These are phyloP conservation scores for Russula earlei DNA, from an alignment of 768 basidiomycete genomes.

Conservation along the genomic window DNA sequence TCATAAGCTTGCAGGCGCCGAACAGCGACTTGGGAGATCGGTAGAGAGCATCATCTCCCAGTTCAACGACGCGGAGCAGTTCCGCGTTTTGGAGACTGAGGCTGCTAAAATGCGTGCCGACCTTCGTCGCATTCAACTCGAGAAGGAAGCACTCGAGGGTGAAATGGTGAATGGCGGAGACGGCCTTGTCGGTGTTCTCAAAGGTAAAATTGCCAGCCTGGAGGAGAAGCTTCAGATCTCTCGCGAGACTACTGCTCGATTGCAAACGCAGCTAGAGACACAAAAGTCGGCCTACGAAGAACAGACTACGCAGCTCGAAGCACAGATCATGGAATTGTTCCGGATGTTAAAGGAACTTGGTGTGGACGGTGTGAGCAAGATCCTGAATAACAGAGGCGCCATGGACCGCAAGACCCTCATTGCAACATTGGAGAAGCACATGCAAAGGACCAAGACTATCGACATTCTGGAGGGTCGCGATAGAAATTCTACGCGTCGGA, in stretches of 20 bases:
- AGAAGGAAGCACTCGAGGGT: constrained; percentile 76
- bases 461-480: constrained; percentile 73
- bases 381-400: constrained; percentile 47
- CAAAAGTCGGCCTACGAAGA: constrained; percentile 79
- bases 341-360: constrained; percentile 85
- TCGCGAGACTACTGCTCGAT: constrained; percentile 62
- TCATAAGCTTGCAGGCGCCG: constrained; percentile 77
- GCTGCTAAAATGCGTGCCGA: constrained; percentile 56
- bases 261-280: constrained; percentile 68
- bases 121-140: constrained; percentile 57
- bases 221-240: constrained; percentile 76
- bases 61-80: constrained; percentile 83
- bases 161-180: constrained; percentile 75
- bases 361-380: constrained; percentile 55
- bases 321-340: constrained; percentile 90
- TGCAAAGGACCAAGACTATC: constrained; percentile 78
- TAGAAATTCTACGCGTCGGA: constrained; percentile 23
- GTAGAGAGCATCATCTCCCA: constrained; percentile 83
- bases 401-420: constrained; percentile 81
- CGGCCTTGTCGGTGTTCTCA: constrained; percentile 77
- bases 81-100: constrained; percentile 72
- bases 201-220: constrained; percentile 52
- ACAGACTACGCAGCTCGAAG: constrained; percentile 78
- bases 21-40: constrained; percentile 78
- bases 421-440: constrained; percentile 67